Percentiles rank a stretch among this genome's conserved stretches.
These are phyloP conservation scores for Periconia macrospinosa DNA, from an alignment of 2,329 filamentous ascomycete genomes.

Conservation along the genomic window DNA sequence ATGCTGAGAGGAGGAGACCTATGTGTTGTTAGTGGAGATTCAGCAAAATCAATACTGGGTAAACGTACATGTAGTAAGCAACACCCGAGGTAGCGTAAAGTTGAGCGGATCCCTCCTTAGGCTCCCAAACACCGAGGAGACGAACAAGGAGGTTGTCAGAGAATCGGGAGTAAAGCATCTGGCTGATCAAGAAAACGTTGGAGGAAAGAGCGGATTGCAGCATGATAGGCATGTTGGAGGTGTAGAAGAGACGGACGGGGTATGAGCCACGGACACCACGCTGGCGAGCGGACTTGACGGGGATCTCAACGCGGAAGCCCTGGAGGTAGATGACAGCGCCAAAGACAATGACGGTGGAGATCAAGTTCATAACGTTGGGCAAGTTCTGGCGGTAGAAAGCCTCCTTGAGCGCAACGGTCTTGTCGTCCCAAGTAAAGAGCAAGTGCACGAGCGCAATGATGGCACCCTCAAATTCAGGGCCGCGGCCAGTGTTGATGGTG, in stretches of 20 bases:
- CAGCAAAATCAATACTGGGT: background rate
- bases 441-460: constrained; percentile 98
- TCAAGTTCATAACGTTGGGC: constrained; percentile 98
- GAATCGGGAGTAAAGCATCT: constrained; percentile 99
- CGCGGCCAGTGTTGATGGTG: constrained; percentile 98
- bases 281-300: constrained; percentile 98
- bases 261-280: constrained; percentile 98
- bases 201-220: constrained; percentile 97
- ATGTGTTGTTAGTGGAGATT: constrained; percentile 12
- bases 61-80: constrained; percentile 87
- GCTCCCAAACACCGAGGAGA: constrained; percentile 97
- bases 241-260: constrained; percentile 99
- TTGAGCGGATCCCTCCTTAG: constrained; percentile 92
- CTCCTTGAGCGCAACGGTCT: constrained; percentile 96
- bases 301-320: constrained; percentile 99
- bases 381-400: constrained; percentile 99
- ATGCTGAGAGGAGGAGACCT: constrained; percentile 91
- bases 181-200: constrained; percentile 98
- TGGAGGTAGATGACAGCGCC: constrained; percentile 98
- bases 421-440: constrained; percentile 97
- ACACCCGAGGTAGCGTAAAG: constrained; percentile 91
- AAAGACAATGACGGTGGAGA: constrained; percentile 91
- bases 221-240: constrained; percentile 99
- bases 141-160: constrained; percentile 98
- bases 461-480: constrained; percentile 97